A percentile compares a stretch with the other conserved stretches of the same genome.
These are phyloP conservation scores for Fusarium kyushuense DNA, from an alignment of 2,329 filamentous ascomycete species.

Conservation along the genomic window DNA sequence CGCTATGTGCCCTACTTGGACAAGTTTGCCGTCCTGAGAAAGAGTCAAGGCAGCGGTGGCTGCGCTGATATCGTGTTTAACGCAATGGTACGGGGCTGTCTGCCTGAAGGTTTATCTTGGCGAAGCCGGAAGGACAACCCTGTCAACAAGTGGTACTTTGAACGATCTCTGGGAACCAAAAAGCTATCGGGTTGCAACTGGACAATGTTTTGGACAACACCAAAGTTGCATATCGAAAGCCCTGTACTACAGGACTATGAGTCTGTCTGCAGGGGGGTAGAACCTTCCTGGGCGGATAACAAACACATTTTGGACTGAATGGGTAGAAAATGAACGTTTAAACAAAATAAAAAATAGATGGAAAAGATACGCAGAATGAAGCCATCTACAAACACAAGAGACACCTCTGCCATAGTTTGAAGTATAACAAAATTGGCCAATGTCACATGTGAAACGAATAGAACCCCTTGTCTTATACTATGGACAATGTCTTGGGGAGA, in stretches of 20 bases:
- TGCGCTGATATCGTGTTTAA: conserved; percentile 98
- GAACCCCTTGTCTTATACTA: neutral
- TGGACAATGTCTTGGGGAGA: neutral
- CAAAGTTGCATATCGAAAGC: conserved; percentile 68
- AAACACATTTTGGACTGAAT: conserved; percentile 68
- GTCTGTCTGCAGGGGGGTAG: conserved; percentile 74
- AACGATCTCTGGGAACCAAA: conserved; percentile 84
- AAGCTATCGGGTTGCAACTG: conserved; percentile 86
- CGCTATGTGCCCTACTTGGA: conserved; percentile 92
- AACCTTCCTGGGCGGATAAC: conserved; percentile 72
- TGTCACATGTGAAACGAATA: neutral
- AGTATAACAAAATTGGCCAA: neutral
- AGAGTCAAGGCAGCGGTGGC: conserved; percentile 88
- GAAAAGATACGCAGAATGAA: neutral
- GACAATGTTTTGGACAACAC: conserved; percentile 99
- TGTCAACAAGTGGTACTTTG: conserved; percentile 99
- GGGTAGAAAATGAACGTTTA: neutral
- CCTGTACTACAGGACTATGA: conserved; percentile 76
- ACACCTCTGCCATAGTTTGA: neutral
- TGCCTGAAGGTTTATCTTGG: conserved; percentile 92
- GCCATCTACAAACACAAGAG: neutral
- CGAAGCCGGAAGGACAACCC: conserved; percentile 89
- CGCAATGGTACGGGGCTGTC: conserved; percentile 90
- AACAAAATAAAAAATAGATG: neutral
- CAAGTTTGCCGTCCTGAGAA: conserved; percentile 94